phyloP scores from a whole-genome alignment of 352 stramenopile genomes.

The Phytophthora pini region DNA sequence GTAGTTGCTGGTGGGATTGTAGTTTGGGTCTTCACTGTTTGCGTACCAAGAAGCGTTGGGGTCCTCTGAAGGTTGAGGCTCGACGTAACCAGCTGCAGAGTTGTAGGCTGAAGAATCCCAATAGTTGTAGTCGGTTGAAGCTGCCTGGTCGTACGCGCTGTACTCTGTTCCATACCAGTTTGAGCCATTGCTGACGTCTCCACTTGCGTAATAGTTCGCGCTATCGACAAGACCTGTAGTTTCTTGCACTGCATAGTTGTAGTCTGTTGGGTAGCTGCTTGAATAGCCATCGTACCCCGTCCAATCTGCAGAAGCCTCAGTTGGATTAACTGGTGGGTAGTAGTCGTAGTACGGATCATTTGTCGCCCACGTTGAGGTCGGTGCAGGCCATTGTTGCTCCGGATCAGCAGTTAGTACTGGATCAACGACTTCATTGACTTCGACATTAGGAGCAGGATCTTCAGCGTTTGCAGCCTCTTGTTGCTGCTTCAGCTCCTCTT shows the following conservation, averaged over 20 bases:
- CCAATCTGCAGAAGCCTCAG: slow-evolving; percentile 9
- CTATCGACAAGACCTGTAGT: slow-evolving; percentile 30
- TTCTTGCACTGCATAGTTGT: slow-evolving; percentile 12
- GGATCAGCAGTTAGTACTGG: slow-evolving; percentile 1
- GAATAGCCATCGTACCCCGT: slow-evolving; percentile 23
- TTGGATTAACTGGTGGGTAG: slow-evolving; percentile 8
- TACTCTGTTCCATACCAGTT: slow-evolving; percentile 38
- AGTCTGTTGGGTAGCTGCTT: slow-evolving; percentile 3
- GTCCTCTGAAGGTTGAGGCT: slow-evolving; percentile 4
- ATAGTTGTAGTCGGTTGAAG: slow-evolving; percentile 22
- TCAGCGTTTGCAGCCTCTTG: background rate
- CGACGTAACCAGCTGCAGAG: background rate
- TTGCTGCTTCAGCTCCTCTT: slow-evolving; percentile 14
- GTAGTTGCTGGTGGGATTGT: background rate
- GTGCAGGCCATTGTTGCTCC: slow-evolving; percentile 9
- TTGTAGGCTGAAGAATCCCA: slow-evolving; percentile 8
- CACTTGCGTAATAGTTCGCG: slow-evolving; percentile 26
- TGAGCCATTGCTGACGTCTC: slow-evolving; percentile 8
- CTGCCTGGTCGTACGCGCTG: slow-evolving; percentile 34
- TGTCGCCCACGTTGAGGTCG: slow-evolving; percentile 6
- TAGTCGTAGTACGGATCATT: slow-evolving; percentile 31
- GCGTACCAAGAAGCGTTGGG: slow-evolving; percentile 16
- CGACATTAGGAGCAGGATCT: background rate
- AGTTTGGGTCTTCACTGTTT: background rate
- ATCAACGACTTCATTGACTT: background rate